Evolutionary conservation across 1,284 basidiomycete genomes (phyloP).

Genomic region (Cutaneotrichosporon mucoides): DNA sequence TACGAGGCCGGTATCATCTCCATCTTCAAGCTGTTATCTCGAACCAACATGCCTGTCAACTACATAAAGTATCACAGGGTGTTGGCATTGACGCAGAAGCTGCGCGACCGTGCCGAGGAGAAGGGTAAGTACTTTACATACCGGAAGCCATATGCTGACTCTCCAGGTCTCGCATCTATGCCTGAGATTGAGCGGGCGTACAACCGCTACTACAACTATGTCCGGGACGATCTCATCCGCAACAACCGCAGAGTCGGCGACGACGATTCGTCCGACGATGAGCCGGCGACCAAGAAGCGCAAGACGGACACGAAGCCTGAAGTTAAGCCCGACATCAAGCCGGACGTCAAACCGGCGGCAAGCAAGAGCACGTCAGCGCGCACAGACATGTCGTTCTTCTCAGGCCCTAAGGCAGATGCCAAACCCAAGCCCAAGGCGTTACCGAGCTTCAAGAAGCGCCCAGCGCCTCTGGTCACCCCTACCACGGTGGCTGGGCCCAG

Average conservation of each 20-base stretch:
- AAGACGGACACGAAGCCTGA: conserved; percentile 19
- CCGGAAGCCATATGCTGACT: conserved; percentile 4
- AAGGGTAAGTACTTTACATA: conserved; percentile 17
- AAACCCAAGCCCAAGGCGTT: conserved; percentile 16
- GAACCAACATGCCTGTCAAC: conserved; percentile 37
- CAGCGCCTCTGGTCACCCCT: background rate
- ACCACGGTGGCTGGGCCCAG: background rate
- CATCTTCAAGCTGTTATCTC: conserved; percentile 24
- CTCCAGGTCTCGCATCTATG: background rate
- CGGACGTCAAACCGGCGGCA: background rate
- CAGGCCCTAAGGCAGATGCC: conserved; percentile 10
- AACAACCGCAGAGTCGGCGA: conserved; percentile 10
- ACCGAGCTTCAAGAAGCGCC: conserved; percentile 23
- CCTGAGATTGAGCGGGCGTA: conserved; percentile 24
- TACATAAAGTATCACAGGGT: conserved; percentile 27
- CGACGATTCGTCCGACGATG: conserved; percentile 5
- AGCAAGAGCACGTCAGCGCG: too few relatives aligned
- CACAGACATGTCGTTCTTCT: conserved; percentile 38
- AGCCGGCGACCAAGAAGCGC: conserved; percentile 18
- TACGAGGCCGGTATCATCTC: conserved; percentile 29
- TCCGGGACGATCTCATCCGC: conserved; percentile 14
- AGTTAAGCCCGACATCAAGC: background rate
- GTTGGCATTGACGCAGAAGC: conserved; percentile 13
- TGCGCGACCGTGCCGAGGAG: conserved; percentile 17
- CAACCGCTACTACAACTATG: conserved; percentile 16